phyloP scores from a whole-genome alignment of 1,284 basidiomycete species.

The Meripilus lineatus region DNA sequence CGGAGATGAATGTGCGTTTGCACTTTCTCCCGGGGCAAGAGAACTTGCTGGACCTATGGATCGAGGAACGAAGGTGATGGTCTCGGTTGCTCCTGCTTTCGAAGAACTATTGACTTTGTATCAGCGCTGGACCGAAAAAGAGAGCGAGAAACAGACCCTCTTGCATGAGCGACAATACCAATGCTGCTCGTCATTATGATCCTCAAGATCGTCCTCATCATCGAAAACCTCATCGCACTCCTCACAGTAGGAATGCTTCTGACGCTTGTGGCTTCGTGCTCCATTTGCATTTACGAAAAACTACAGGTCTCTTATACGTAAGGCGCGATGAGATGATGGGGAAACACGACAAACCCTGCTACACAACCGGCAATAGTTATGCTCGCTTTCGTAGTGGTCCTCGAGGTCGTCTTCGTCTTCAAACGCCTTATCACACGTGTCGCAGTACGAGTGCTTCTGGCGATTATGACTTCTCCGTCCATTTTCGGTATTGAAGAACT shows the following conservation, averaged over 20 bases:
- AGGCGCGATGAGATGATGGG: background rate
- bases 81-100: slow-evolving; percentile 15
- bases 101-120: slow-evolving; percentile 43
- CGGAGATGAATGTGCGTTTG: slow-evolving; percentile 22
- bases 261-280: slow-evolving; percentile 43
- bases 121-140: too few relatives aligned
- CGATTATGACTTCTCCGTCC: slow-evolving; percentile 45
- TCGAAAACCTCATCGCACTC: slow-evolving; percentile 32
- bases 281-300: slow-evolving; percentile 33
- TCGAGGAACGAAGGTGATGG: slow-evolving; percentile 18
- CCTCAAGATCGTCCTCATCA: slow-evolving; percentile 9
- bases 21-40: slow-evolving; percentile 21
- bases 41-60: slow-evolving; percentile 15
- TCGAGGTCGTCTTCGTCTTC: slow-evolving; percentile 12
- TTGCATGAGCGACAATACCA: slow-evolving; percentile 36
- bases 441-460: slow-evolving; percentile 47
- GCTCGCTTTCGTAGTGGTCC: slow-evolving; percentile 20
- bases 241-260: slow-evolving; percentile 44
- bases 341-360: slow-evolving; percentile 15
- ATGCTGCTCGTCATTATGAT: slow-evolving; percentile 27
- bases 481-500: slow-evolving; percentile 29
- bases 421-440: slow-evolving; percentile 39
- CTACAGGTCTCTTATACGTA: slow-evolving; percentile 1
- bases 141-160: slow-evolving; percentile 13
- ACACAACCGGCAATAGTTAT: slow-evolving; percentile 40